Evolutionary conservation across 768 basidiomycete species (phyloP).

Genomic region (Serendipita vermifera): DNA sequence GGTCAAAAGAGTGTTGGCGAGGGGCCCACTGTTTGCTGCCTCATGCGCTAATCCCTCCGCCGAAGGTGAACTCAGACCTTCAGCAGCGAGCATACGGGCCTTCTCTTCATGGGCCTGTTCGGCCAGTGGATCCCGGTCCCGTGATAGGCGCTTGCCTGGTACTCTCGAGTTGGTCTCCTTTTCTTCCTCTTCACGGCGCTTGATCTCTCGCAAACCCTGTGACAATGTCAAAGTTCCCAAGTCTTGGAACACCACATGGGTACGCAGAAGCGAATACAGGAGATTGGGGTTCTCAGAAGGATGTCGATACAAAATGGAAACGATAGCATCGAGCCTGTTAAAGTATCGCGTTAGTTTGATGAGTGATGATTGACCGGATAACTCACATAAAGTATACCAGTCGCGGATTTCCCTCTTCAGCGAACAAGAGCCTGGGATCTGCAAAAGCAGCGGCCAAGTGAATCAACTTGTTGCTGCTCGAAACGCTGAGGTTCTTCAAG

Average conservation of each 20-base stretch:
- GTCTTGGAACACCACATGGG: constrained; percentile 77
- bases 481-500: constrained; percentile 66
- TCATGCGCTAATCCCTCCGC: constrained; percentile 1
- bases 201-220: constrained; percentile 74
- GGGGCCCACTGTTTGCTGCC: not conserved
- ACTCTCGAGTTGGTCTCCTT: constrained; percentile 24
- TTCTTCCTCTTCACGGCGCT: constrained; percentile 28
- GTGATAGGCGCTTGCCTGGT: constrained; percentile 25
- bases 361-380: not conserved
- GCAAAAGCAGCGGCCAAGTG: constrained; percentile 89
- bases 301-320: constrained; percentile 32
- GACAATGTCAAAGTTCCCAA: constrained; percentile 85
- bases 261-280: constrained; percentile 70
- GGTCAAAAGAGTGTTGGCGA: not conserved
- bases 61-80: constrained; percentile 24
- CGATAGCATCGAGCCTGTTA: constrained; percentile 82
- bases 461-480: constrained; percentile 68
- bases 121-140: not conserved
- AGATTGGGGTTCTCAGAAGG: constrained; percentile 70
- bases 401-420: constrained; percentile 91
- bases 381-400: constrained; percentile 81
- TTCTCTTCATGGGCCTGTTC: constrained; percentile 48
- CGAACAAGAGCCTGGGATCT: constrained; percentile 74
- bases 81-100: constrained; percentile 45
- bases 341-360: not conserved